Evolutionary conservation across 2,329 filamentous ascomycete species (phyloP), one percentile per base, ranked within the genome.

Genomic region (Cadophora sp.): DNA sequence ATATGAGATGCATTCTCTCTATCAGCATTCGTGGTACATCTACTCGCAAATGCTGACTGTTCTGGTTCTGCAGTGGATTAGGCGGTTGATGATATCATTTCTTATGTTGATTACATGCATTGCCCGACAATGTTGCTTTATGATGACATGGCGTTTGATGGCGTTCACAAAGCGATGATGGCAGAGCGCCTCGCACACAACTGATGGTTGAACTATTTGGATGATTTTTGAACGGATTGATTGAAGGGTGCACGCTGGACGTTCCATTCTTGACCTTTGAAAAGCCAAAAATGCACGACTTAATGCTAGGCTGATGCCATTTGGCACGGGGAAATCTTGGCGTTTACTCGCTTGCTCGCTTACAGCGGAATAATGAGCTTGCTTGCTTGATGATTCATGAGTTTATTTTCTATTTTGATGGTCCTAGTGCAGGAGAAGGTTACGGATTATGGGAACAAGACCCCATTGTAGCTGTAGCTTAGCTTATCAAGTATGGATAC

Each of bases 171-270:
- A 51, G 67, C 64, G 66, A 56, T 56, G 67, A 66, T 46, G 67
- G 67, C 67, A 69, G 67, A 56, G 63, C 43, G 67, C 67, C 53
- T 64, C 63, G 58, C 63, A 68, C 53, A 43, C 34, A 62, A 62
- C 56, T 34, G 9, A 56, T 1, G 53, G 31, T 43, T 62, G 37
- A 11, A 55, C 24, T 56, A 19, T 46, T 16, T 26, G 27, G 56
- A 26, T n/a, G 46, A 40, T 5, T 51, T 37, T 37, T 50, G 55
- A 27, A 43, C 14, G 22, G 50, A 8, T 48, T 53, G 43, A 40
- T 55, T 61, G 19, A 43, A 22, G 66, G 69, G 53, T 74, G 68
- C 72, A 71, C 73, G 72, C 73, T 73, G 73, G 73, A 66, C 72
- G 73, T 72, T 22, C 68, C 66, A 69, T 72, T 72, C 65, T 60